These are phyloP conservation scores for Hygrocybe coccinea DNA, from an alignment of 768 basidiomycete species.

Conservation along the genomic window DNA sequence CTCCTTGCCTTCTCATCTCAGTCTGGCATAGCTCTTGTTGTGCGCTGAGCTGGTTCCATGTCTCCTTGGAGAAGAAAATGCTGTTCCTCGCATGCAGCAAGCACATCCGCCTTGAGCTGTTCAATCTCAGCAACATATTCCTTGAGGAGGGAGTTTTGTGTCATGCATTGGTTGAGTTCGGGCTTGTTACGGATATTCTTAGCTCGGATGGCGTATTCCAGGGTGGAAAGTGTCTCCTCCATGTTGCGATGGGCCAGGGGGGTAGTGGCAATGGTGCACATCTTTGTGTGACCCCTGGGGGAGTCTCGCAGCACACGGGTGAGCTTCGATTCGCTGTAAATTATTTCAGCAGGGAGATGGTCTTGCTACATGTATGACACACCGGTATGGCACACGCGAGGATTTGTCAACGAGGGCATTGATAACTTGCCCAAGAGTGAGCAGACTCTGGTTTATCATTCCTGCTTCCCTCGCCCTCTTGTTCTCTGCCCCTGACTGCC, in stretches of 20 bases:
- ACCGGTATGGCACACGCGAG: slow-evolving; percentile 93
- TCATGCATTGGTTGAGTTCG: slow-evolving; percentile 92
- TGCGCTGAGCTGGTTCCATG: slow-evolving; percentile 74
- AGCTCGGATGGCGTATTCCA: slow-evolving; percentile 93
- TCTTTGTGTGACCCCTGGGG: slow-evolving; percentile 92
- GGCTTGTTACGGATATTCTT: slow-evolving; percentile 95
- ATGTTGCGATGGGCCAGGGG: slow-evolving; percentile 90
- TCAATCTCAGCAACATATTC: slow-evolving; percentile 94
- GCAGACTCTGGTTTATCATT: no score
- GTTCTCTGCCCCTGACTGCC: slow-evolving; percentile 90
- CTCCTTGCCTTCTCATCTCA: slow-evolving; percentile 76
- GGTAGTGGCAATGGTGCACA: slow-evolving; percentile 94
- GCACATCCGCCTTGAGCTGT: slow-evolving; percentile 80
- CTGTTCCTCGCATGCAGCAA: slow-evolving; percentile 92
- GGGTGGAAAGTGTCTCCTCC: no score
- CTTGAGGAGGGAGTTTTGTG: slow-evolving; percentile 84
- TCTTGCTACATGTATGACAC: background rate
- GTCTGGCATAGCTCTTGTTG: slow-evolving; percentile 76
- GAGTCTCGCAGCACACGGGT: slow-evolving; percentile 98
- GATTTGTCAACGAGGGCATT: slow-evolving; percentile 91
- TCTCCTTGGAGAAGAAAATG: slow-evolving; percentile 87
- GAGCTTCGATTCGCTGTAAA: slow-evolving; percentile 84
- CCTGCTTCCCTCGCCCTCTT: slow-evolving; percentile 91
- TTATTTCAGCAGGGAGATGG: background rate
- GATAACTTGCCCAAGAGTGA: slow-evolving; percentile 97